Conservation (phyloP, 2,329 filamentous ascomycete genomes). For the Drechmeria coniospora region DNA sequence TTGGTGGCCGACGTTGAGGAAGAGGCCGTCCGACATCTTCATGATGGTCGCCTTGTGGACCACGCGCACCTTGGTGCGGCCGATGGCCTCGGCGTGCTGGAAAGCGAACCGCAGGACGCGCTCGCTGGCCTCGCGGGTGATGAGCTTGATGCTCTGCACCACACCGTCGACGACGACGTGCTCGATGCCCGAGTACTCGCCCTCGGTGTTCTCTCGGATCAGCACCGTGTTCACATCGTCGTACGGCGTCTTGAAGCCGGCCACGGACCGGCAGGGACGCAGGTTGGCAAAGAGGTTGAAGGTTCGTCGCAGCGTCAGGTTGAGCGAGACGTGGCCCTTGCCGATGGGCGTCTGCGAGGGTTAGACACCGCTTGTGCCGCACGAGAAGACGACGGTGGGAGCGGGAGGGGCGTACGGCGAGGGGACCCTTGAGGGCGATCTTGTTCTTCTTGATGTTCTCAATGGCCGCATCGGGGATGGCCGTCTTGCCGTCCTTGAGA, state of each 20-base stretch:
- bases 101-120: slow-evolving; percentile 94
- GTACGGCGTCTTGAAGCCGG: slow-evolving; percentile 96
- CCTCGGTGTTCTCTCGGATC: slow-evolving; percentile 99
- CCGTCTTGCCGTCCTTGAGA: slow-evolving; percentile 87
- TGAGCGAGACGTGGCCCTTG: slow-evolving; percentile 98
- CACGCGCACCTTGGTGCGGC: slow-evolving; percentile 90
- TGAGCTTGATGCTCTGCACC: slow-evolving; percentile 99
- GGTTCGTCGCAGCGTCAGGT: slow-evolving; percentile 93
- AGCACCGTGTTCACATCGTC: slow-evolving; percentile 92
- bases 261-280: slow-evolving; percentile 91
- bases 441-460: slow-evolving; percentile 89
- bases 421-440: slow-evolving; percentile 93
- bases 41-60: slow-evolving; percentile 99
- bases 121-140: slow-evolving; percentile 88
- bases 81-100: slow-evolving; percentile 88
- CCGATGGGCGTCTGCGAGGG: slow-evolving; percentile 66
- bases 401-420: slow-evolving; percentile 51
- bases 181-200: slow-evolving; percentile 98
- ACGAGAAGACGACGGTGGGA: background rate
- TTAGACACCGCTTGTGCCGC: background rate
- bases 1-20: slow-evolving; percentile 73
- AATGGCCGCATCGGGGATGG: slow-evolving; percentile 86
- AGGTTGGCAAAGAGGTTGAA: slow-evolving; percentile 99
- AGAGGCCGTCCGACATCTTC: slow-evolving; percentile 99
- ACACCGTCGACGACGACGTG: slow-evolving; percentile 96